phyloP scores from a whole-genome alignment of 345 rosid genomes.

The Ceriops zippeliana region DNA sequence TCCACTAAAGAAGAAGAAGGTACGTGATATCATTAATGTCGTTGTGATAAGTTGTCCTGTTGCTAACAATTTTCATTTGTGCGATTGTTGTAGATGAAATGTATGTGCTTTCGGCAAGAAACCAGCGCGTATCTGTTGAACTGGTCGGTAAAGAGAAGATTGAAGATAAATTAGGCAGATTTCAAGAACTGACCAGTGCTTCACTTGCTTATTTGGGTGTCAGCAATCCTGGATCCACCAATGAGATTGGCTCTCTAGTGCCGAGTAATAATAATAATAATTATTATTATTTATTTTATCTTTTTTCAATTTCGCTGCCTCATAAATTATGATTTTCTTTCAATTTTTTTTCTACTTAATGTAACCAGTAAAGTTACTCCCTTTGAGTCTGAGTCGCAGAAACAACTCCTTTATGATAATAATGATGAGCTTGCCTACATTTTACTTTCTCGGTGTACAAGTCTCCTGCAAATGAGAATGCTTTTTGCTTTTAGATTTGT shows the following conservation, averaged over 20 bases:
- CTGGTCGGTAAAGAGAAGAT: slow-evolving; percentile 78
- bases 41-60: background rate
- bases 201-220: slow-evolving; percentile 76
- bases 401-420: too few species aligned
- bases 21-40: slow-evolving; percentile 4
- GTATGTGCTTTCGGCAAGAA: slow-evolving; percentile 84
- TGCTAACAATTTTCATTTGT: background rate
- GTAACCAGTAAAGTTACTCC: too few species aligned
- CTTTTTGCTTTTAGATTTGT: too few species aligned
- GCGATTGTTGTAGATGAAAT: slow-evolving; percentile 61
- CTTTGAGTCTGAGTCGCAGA: background rate
- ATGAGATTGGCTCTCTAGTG: slow-evolving; percentile 38
- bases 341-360: background rate
- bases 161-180: slow-evolving; percentile 66
- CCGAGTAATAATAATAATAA: slow-evolving; percentile 53
- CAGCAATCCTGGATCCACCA: slow-evolving; percentile 55
- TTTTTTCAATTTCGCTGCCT: background rate
- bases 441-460: background rate
- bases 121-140: slow-evolving; percentile 66
- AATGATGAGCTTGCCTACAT: too few species aligned
- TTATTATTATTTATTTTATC: background rate
- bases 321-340: background rate
- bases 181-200: slow-evolving; percentile 69
- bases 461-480: background rate
- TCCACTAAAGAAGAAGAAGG: slow-evolving; percentile 80